phyloP scores from a whole-genome alignment of 495 filamentous ascomycete genomes.

The Annulohypoxylon bovei region DNA sequence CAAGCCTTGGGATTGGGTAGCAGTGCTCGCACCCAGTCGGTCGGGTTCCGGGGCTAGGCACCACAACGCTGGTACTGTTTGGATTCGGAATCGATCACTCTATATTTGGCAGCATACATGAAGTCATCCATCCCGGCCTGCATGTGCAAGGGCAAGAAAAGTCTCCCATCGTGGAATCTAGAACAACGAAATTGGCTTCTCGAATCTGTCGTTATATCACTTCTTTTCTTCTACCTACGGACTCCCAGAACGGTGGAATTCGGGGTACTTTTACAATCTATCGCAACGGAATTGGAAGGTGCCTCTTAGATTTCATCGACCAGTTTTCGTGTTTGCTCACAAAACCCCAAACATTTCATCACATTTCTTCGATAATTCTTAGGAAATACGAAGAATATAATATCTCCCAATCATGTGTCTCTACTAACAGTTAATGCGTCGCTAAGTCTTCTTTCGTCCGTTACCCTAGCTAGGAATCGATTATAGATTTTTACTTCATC shows the following conservation, averaged over 20 bases:
- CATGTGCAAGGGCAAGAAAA: not conserved
- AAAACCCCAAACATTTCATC: not conserved
- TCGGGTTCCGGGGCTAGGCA: not conserved
- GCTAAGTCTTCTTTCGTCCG: not conserved
- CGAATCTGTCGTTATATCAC: not conserved
- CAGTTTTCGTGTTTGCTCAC: not conserved
- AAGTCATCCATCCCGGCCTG: not conserved
- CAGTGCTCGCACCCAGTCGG: not conserved
- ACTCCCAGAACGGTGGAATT: not conserved
- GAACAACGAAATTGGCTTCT: not conserved
- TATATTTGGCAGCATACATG: not conserved
- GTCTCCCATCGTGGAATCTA: not conserved
- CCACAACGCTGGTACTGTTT: not conserved
- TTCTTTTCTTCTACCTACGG: not conserved
- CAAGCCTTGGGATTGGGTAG: not conserved
- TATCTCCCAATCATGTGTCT: not conserved
- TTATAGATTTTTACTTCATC: not conserved
- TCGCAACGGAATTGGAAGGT: not conserved
- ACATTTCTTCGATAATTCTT: not conserved
- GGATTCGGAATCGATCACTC: not conserved
- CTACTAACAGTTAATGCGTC: not conserved
- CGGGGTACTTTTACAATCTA: not conserved
- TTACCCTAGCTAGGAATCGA: not conserved
- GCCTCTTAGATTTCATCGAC: not conserved
- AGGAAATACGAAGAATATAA: not conserved